These are phyloP conservation scores for Mrakia frigida DNA, from an alignment of 768 basidiomycete genomes.

Conservation along the genomic window DNA sequence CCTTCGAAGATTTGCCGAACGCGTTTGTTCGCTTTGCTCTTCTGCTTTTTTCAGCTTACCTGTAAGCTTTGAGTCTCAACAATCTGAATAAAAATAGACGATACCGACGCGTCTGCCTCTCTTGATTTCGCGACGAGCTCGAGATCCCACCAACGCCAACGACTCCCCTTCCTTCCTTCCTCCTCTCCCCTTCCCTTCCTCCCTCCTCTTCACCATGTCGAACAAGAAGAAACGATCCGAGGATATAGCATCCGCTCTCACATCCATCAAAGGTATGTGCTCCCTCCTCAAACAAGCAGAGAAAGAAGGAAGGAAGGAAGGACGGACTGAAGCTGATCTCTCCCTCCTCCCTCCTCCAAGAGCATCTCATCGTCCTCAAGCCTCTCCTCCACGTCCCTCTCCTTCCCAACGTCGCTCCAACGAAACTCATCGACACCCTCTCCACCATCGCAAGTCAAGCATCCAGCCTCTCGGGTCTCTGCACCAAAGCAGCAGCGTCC, in stretches of 20 bases:
- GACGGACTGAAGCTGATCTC: background rate
- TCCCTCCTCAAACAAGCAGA: background rate
- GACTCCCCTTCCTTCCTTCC: background rate
- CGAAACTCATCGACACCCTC: background rate
- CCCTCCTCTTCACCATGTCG: background rate
- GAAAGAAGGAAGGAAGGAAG: background rate
- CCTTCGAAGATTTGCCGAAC: no score
- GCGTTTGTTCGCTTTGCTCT: no score
- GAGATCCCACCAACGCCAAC: background rate
- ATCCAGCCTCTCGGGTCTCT: background rate
- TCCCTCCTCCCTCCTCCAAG: background rate
- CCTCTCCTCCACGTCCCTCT: slow-evolving; percentile 27
- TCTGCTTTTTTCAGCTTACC: no score
- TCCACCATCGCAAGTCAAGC: background rate
- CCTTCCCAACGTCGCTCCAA: background rate
- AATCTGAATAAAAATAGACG: no score
- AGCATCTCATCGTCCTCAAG: slow-evolving; percentile 20
- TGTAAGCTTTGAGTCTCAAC: no score
- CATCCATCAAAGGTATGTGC: background rate
- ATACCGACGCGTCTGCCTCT: no score
- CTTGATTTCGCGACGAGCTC: background rate
- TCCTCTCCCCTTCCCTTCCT: background rate
- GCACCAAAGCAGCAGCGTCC: background rate
- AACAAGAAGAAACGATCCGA: background rate
- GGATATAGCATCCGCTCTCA: background rate